Percentiles rank a stretch among this genome's conserved stretches.
These are phyloP conservation scores for Coniochaeta sp. DNA, from an alignment of 2,329 filamentous ascomycete genomes.

Conservation along the genomic window DNA sequence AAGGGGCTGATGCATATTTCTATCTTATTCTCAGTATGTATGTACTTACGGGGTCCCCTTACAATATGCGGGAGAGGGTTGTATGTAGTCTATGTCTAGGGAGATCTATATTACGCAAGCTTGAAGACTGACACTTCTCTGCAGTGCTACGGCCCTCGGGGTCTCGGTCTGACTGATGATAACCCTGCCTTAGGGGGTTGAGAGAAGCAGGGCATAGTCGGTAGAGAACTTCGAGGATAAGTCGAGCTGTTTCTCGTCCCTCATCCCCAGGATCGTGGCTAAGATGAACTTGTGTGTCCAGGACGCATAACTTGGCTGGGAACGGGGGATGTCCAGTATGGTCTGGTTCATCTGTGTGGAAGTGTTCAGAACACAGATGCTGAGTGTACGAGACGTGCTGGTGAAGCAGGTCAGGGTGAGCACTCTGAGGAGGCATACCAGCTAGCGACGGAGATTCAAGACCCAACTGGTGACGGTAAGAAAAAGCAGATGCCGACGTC, in stretches of 20 bases:
- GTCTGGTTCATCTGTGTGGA: constrained; percentile 18
- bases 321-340: constrained; percentile 16
- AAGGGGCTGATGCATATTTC: background rate
- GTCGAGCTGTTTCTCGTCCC: no score
- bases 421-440: constrained; percentile 13
- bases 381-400: constrained; percentile 6
- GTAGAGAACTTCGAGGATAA: no score
- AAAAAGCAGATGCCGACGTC: no score
- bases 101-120: background rate
- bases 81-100: background rate
- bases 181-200: background rate
- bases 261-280: no score
- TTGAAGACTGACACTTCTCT: background rate
- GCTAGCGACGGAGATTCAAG: background rate
- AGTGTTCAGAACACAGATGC: constrained; percentile 16
- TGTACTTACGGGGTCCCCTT: background rate
- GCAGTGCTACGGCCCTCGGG: background rate
- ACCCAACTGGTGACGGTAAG: background rate
- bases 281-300: no score
- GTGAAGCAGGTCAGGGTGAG: constrained; percentile 8
- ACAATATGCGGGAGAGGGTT: background rate
- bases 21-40: background rate
- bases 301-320: no score
- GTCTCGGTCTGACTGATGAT: background rate
- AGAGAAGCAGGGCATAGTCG: no score